phyloP scores from a whole-genome alignment of 106 monocot species.

The Posidonia australis region DNA sequence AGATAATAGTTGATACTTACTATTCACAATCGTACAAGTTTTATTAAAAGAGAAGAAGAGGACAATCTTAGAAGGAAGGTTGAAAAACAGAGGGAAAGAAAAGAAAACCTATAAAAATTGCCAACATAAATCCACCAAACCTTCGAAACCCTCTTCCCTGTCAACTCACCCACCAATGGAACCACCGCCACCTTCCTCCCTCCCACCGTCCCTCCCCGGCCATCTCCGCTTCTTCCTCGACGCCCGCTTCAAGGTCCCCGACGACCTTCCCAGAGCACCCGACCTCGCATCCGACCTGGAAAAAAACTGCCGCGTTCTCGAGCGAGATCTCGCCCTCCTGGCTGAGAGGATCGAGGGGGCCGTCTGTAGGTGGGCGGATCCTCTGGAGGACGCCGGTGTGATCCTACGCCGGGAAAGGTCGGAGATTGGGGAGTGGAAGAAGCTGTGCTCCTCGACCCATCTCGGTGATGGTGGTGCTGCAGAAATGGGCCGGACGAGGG shows the following conservation, averaged over 20 bases:
- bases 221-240: slow-evolving; percentile 18
- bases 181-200: not conserved
- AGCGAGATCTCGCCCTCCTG: slow-evolving; percentile 9
- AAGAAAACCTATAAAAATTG: too few species aligned
- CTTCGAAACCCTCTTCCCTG: too few species aligned
- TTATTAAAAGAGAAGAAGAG: too few species aligned
- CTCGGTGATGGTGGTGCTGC: slow-evolving; percentile 3
- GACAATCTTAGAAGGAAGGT: too few species aligned
- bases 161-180: not conserved
- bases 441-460: too few species aligned
- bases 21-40: too few species aligned
- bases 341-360: slow-evolving; percentile 11
- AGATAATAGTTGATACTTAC: too few species aligned
- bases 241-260: slow-evolving; percentile 15
- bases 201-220: not conserved
- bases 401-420: slow-evolving; percentile 2
- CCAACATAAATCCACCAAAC: too few species aligned
- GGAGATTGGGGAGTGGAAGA: not conserved
- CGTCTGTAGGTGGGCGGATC: slow-evolving; percentile 12
- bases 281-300: slow-evolving; percentile 13
- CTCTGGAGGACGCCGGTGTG: slow-evolving; percentile 6
- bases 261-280: slow-evolving; percentile 12
- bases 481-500: not conserved
- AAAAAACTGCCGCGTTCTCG: slow-evolving; percentile 21
- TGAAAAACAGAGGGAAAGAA: too few species aligned